phyloP scores from a whole-genome alignment of 2,329 filamentous ascomycete species.

The Dactylellina parvicollis region DNA sequence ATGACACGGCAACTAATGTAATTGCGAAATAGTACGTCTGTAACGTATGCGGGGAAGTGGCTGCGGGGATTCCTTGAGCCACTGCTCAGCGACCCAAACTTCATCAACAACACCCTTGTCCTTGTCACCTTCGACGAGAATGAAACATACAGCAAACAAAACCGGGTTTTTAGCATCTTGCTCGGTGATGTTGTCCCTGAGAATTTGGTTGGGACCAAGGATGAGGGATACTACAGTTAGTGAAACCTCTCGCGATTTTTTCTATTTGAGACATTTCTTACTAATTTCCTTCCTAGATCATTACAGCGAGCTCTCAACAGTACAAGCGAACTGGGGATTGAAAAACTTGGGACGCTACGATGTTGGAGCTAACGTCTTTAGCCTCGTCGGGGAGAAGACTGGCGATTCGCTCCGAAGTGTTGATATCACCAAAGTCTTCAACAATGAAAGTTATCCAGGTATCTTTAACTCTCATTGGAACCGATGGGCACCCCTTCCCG shows the following conservation, averaged over 20 bases:
- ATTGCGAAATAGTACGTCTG: slow-evolving; percentile 63
- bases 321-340: slow-evolving; percentile 75
- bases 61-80: slow-evolving; percentile 74
- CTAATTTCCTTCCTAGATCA: slow-evolving; percentile 63
- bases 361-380: slow-evolving; percentile 76
- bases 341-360: slow-evolving; percentile 77
- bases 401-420: slow-evolving; percentile 65
- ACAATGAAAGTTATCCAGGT: slow-evolving; percentile 69
- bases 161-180: slow-evolving; percentile 76
- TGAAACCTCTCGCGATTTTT: neutral
- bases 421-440: slow-evolving; percentile 63
- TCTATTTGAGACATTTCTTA: neutral
- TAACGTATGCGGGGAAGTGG: slow-evolving; percentile 76
- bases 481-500: slow-evolving; percentile 60
- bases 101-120: slow-evolving; percentile 76
- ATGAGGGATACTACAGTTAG: slow-evolving; percentile 72
- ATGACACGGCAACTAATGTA: neutral
- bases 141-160: slow-evolving; percentile 73
- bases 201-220: slow-evolving; percentile 73
- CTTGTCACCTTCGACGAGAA: slow-evolving; percentile 84
- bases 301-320: slow-evolving; percentile 75
- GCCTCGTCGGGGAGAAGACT: slow-evolving; percentile 70
- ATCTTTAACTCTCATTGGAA: slow-evolving; percentile 62
- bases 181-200: slow-evolving; percentile 77
- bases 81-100: slow-evolving; percentile 74